Percentiles rank a stretch among this genome's conserved stretches.
Conservation (phyloP, 2,329 filamentous ascomycete species). For the Byssoonygena ceratinophila region DNA sequence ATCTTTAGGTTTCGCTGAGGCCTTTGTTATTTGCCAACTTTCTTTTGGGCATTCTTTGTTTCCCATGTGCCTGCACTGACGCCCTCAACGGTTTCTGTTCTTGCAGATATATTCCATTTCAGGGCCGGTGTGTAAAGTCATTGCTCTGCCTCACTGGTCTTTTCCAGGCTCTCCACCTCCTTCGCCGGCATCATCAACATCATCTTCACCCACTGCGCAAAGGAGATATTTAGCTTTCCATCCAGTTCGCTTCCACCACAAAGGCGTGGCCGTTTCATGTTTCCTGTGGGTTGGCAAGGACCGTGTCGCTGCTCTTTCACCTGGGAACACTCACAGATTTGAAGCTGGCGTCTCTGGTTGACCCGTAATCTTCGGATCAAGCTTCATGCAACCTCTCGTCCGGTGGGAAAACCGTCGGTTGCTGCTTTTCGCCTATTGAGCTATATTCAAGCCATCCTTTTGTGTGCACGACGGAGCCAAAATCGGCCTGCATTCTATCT, state of each 20-base stretch:
- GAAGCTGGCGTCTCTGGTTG: too few relatives aligned
- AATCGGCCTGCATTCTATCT: background rate
- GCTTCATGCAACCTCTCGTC: background rate
- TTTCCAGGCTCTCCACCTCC: constrained; percentile 3
- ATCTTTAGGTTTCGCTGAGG: constrained; percentile 10
- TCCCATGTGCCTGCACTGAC: constrained; percentile 9
- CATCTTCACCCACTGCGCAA: background rate
- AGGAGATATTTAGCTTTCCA: background rate
- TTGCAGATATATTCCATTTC: constrained; percentile 12
- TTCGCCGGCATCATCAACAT: background rate
- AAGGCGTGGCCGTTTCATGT: background rate
- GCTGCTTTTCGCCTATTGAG: background rate
- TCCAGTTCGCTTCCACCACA: background rate
- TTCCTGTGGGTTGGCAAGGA: background rate
- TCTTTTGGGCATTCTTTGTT: constrained; percentile 11
- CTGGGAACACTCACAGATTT: background rate
- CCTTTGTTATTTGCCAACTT: constrained; percentile 11
- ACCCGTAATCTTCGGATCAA: background rate
- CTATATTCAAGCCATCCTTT: constrained; percentile 1
- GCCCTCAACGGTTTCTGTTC: constrained; percentile 10
- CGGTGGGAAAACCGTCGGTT: background rate
- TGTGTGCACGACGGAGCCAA: background rate
- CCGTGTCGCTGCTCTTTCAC: background rate
- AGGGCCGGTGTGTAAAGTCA: constrained; percentile 5
- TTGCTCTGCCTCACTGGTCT: background rate